Evolutionary conservation across 78 protist species (phyloP).

Genomic region (Chrysochromulina parva): DNA sequence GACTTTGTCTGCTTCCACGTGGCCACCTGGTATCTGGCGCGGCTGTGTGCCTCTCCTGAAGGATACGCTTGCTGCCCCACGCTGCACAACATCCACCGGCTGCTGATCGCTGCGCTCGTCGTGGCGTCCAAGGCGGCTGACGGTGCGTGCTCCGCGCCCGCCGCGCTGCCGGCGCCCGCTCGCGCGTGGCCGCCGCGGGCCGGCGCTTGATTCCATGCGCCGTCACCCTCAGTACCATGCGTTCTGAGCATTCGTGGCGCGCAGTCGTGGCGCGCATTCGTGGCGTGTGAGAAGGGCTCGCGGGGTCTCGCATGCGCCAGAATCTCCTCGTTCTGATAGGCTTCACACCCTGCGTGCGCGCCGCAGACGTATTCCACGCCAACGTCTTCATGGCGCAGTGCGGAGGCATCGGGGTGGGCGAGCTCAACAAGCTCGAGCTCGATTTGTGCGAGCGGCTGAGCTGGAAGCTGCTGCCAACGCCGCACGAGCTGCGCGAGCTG

Average conservation of each 20-base stretch:
- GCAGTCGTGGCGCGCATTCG: not conserved
- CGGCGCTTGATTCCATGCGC: no score
- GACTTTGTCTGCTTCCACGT: not conserved
- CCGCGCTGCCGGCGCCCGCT: no score
- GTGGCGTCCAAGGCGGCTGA: not conserved
- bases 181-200: not conserved
- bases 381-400: constrained; percentile 7
- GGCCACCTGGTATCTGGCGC: not conserved
- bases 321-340: not conserved
- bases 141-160: no score
- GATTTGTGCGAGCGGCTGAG: not conserved
- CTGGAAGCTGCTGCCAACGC: not conserved
- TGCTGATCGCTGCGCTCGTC: not conserved
- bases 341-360: not conserved
- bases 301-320: not conserved
- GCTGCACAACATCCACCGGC: constrained; percentile 7
- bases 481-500: no score
- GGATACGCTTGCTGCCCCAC: not conserved
- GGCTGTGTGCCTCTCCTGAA: not conserved
- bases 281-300: not conserved
- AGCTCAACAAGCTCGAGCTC: not conserved
- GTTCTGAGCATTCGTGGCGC: not conserved
- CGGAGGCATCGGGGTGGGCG: not conserved
- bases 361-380: constrained; percentile 2
- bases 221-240: no score